Evolutionary conservation across 768 basidiomycete genomes (phyloP), one percentile per base, ranked within the genome.

Genomic region (Rhodotorula babjevae): DNA sequence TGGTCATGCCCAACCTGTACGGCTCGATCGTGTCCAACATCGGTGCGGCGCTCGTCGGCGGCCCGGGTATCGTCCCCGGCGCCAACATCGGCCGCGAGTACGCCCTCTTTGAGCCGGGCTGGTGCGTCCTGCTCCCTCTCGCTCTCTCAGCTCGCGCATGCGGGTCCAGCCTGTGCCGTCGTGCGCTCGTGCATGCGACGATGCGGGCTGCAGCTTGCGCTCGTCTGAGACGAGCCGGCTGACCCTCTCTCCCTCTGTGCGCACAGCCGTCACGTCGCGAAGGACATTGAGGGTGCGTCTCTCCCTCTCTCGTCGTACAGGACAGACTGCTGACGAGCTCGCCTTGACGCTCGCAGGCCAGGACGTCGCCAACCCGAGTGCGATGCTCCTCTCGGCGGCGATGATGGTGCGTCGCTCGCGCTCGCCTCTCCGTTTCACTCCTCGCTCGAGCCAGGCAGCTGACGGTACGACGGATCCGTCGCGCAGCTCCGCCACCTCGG

Each of bases 11-110:
- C 67, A 93, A 95, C 82, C 76, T 82, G 64, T 98, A 98, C 83
- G 95, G 95, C 70, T 94, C 92, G 77, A 98, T 98, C 78, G 89
- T 94, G 71, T 93, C 92, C 76, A 97, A 99, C 85, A 97, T 99
- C 74, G 95, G 96, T 78, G 93, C 96, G 71, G 96, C 95, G 31
- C 89, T 99, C 31, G 95, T 99, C 53, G 96, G 96, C 79, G 96
- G 96, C 53, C 96, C 95, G 52, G 96, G 96, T 79, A 88, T 98
- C 77, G 95, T 98, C 33, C 94, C 96, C 16, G 96, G 96, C 27
- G 95, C 93, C 84, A 98, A 98, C 82, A 90, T 99, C 78, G 96
- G 96, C 79, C 72, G 91, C 89, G 96, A 98, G 82, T 98, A 92
- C 81, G 96, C 96, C 36, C 86, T 99, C 65, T 99, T 99, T 81